Evolutionary conservation across 2,329 filamentous ascomycete genomes (phyloP).

Genomic region (Pyrenophora teres): DNA sequence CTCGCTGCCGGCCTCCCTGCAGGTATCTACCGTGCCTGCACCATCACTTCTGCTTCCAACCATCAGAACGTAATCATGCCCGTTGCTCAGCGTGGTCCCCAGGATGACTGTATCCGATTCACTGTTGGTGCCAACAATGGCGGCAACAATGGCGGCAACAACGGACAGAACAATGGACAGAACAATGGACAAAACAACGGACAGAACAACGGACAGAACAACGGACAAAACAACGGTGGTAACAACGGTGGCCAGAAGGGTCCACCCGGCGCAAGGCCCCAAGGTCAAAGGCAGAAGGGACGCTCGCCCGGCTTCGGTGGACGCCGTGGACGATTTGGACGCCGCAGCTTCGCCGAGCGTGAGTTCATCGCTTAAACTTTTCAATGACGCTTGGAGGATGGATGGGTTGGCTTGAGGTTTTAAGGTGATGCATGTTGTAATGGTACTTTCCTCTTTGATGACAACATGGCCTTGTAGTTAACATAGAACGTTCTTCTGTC

Average conservation of each 20-base stretch:
- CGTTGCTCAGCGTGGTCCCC: constrained; percentile 58
- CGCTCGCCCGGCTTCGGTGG: constrained; percentile 20
- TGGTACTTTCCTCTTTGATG: constrained; percentile 30
- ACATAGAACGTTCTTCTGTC: constrained; percentile 35
- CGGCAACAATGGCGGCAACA: constrained; percentile 12
- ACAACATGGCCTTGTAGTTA: constrained; percentile 20
- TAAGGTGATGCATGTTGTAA: constrained; percentile 30
- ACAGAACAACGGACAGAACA: not conserved
- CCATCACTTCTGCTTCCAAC: constrained; percentile 57
- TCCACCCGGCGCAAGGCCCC: not conserved
- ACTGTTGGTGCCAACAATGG: constrained; percentile 42
- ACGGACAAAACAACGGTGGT: not conserved
- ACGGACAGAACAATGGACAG: constrained; percentile 2
- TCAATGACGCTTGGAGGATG: not conserved
- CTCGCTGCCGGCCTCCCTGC: constrained; percentile 55
- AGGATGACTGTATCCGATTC: constrained; percentile 60
- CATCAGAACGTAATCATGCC: constrained; percentile 65
- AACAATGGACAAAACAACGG: constrained; percentile 4
- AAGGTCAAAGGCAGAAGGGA: constrained; percentile 8
- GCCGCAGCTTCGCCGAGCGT: constrained; percentile 38
- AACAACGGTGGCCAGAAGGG: constrained; percentile 3
- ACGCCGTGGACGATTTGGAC: constrained; percentile 18
- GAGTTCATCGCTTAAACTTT: constrained; percentile 39
- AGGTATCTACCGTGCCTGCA: constrained; percentile 59
- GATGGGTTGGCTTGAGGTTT: constrained; percentile 8